Evolutionary conservation across 1,284 basidiomycete genomes (phyloP).

Genomic region (Sanguinoderma infundibulare): DNA sequence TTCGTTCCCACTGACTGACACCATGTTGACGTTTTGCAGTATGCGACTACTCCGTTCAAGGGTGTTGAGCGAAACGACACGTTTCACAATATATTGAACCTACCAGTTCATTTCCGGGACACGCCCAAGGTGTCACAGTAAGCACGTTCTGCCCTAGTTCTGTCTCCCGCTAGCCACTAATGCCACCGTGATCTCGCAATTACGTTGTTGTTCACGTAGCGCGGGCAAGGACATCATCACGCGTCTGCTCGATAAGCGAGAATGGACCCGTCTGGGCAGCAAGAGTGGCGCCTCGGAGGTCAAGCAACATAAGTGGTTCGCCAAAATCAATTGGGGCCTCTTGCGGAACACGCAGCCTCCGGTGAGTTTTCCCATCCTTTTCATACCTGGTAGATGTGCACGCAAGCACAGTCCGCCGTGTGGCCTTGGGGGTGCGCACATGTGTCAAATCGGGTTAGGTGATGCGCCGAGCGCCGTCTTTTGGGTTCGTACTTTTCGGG

Average conservation of each 20-base stretch:
- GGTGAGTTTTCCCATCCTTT: slow-evolving; percentile 52
- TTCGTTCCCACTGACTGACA: slow-evolving; percentile 18
- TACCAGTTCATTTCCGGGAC: slow-evolving; percentile 90
- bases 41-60: slow-evolving; percentile 99
- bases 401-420: slow-evolving; percentile 1
- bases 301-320: slow-evolving; percentile 99
- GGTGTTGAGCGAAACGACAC: slow-evolving; percentile 94
- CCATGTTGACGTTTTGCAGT: slow-evolving; percentile 52
- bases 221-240: slow-evolving; percentile 88
- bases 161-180: slow-evolving; percentile 21
- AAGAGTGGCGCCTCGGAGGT: slow-evolving; percentile 96
- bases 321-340: slow-evolving; percentile 95
- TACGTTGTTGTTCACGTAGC: slow-evolving; percentile 43
- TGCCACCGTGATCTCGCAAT: slow-evolving; percentile 14
- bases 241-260: slow-evolving; percentile 93
- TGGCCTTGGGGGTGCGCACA: slow-evolving; percentile 4
- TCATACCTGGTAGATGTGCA: slow-evolving; percentile 6
- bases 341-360: slow-evolving; percentile 93
- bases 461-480: slow-evolving; percentile 11
- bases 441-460: slow-evolving; percentile 6
- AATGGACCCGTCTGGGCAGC: slow-evolving; percentile 87
- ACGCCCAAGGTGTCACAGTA: slow-evolving; percentile 83
- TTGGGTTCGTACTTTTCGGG: slow-evolving; percentile 6
- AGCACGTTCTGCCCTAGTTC: slow-evolving; percentile 41
- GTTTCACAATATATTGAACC: slow-evolving; percentile 92